A percentile compares a stretch with the other conserved stretches of the same genome.
Evolutionary conservation across 2,329 filamentous ascomycete species (phyloP).

Genomic region (Purpureocillium takamizusanense): DNA sequence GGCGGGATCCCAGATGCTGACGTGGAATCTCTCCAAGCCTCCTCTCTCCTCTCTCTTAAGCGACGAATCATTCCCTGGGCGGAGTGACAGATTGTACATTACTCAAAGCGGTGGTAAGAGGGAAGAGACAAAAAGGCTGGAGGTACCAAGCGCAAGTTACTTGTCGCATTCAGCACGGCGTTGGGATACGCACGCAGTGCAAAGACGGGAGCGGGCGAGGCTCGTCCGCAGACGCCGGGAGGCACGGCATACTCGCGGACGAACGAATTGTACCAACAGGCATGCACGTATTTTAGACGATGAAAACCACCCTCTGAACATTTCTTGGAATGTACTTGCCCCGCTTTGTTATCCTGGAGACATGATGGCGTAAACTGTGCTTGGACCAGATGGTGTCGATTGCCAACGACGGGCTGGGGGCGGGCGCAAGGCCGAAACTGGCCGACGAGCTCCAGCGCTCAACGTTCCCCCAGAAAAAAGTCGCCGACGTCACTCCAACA

Average conservation of each 20-base stretch:
- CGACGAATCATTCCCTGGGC: no score
- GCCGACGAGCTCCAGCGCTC: neutral
- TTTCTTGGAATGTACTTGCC: no score
- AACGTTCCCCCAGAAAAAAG: conserved; percentile 4
- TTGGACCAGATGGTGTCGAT: no score
- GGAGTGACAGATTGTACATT: neutral
- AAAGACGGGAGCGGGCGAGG: no score
- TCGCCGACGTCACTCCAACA: conserved; percentile 3
- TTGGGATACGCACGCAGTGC: conserved; percentile 8
- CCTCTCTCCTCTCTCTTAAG: conserved; percentile 56
- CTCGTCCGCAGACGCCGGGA: no score
- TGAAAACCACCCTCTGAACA: neutral
- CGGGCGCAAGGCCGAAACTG: neutral
- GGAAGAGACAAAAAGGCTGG: neutral
- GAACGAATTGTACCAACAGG: conserved; percentile 6
- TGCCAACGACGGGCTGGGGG: no score
- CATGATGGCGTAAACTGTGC: no score
- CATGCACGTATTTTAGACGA: neutral
- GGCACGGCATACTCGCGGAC: no score
- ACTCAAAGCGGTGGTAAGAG: neutral
- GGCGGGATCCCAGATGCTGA: conserved; percentile 11
- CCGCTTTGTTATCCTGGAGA: no score
- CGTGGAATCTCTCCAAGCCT: conserved; percentile 37
- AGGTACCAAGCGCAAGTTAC: no score
- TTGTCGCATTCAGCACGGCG: conserved; percentile 15